Evolutionary conservation across 2,329 filamentous ascomycete species (phyloP).

Genomic region (Trichoderma endophyticum): DNA sequence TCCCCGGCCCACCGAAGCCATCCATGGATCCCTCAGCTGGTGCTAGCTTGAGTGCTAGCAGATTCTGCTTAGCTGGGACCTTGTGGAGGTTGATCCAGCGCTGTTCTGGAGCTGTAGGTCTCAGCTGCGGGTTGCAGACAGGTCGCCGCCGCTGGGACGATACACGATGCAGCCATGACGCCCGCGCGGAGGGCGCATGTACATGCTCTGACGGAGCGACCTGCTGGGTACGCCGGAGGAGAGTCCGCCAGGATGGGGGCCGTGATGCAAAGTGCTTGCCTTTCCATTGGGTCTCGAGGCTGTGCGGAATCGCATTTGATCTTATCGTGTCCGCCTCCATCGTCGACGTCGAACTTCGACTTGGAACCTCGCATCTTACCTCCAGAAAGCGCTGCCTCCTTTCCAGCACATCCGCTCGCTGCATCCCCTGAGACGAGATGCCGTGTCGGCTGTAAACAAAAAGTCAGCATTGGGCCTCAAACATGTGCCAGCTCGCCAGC

Average conservation of each 20-base stretch:
- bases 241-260: background rate
- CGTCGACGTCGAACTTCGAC: background rate
- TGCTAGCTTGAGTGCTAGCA: background rate
- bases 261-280: slow-evolving; percentile 8
- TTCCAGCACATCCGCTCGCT: background rate
- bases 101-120: background rate
- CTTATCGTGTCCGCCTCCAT: background rate
- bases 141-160: background rate
- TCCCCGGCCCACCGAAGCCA: slow-evolving; percentile 3
- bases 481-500: slow-evolving; percentile 3
- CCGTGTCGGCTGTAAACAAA: background rate
- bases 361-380: slow-evolving; percentile 13
- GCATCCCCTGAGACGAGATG: background rate
- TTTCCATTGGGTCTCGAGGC: background rate
- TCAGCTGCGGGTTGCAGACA: slow-evolving; percentile 3
- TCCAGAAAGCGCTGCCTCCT: slow-evolving; percentile 6
- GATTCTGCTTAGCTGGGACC: background rate
- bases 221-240: background rate
- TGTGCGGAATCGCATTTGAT: background rate
- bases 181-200: background rate
- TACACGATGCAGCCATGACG: background rate
- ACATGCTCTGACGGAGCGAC: background rate
- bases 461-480: slow-evolving; percentile 17
- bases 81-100: background rate
- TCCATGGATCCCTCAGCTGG: background rate